phyloP scores from a whole-genome alignment of 2,329 filamentous ascomycete species.

The Biscogniauxia sp. region DNA sequence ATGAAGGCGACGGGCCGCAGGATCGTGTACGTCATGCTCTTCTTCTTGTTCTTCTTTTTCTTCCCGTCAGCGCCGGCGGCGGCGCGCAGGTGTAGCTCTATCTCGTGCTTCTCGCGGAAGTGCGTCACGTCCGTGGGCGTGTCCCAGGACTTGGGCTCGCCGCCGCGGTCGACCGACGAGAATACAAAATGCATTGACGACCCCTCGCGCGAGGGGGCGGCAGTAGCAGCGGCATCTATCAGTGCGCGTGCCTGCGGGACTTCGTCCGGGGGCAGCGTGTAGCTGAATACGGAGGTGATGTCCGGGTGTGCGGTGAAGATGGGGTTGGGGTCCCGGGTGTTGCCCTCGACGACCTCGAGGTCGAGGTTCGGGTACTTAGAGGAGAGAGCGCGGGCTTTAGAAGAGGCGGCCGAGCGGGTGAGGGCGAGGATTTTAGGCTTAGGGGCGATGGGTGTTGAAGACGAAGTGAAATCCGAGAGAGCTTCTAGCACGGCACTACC shows the following conservation, averaged over 20 bases:
- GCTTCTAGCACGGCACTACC: constrained; percentile 31
- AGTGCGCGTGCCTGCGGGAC: constrained; percentile 35
- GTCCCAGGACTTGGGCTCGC: constrained; percentile 46
- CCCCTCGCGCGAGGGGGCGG: constrained; percentile 41
- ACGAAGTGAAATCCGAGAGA: constrained; percentile 17
- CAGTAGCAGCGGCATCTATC: constrained; percentile 30
- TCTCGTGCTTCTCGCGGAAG: constrained; percentile 57
- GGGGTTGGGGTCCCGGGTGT: constrained; percentile 30
- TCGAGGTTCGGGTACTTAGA: constrained; percentile 21
- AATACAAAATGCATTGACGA: constrained; percentile 54
- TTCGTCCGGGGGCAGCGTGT: constrained; percentile 34
- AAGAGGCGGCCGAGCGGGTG: constrained; percentile 25
- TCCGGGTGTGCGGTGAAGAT: constrained; percentile 34
- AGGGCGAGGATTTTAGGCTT: constrained; percentile 33
- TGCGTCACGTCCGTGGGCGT: constrained; percentile 54
- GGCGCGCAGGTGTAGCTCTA: constrained; percentile 54
- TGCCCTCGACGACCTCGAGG: constrained; percentile 35
- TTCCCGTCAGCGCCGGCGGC: constrained; percentile 28
- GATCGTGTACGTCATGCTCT: constrained; percentile 35
- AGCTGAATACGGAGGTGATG: constrained; percentile 34
- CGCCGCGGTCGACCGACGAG: constrained; percentile 62
- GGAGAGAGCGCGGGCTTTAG: constrained; percentile 31
- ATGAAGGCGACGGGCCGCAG: constrained; percentile 41
- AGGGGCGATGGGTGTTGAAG: constrained; percentile 21
- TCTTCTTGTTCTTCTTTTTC: constrained; percentile 7